Base-by-base conservation (phyloP, 2,329 filamentous ascomycete genomes). In the Phoma sp. region DNA sequence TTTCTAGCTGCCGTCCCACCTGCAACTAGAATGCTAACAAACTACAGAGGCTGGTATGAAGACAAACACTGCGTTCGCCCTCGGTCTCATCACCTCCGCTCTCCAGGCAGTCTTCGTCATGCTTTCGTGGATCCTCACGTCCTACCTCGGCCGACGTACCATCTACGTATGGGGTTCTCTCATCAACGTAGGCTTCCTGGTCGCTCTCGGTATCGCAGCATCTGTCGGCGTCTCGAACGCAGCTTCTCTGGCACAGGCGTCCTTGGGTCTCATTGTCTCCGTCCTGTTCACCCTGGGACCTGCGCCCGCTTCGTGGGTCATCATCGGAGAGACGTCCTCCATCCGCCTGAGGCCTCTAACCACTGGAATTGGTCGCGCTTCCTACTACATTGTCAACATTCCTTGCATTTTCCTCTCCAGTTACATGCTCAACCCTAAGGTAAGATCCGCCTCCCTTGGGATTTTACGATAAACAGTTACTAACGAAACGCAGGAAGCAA, bases 291-390 rank as follows among this genome's bases (percentile, higher is more conserved):
- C 81, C 37, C 72, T 86, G 15, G 85, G 84, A 62, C 85, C 84
- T 24, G 86, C 84, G 2, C 86, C 86, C 41, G 83, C 84, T 36
- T 88, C 86, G 9, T 89, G 83, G 81, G 83, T 85, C 74, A 86
- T 88, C 62, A 88, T 89, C 41, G 85, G 83, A 62, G 86, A 89
- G 73, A 88, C 86, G 2, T 87, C 86, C 0, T 77, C 86, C 45
- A 81, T 88, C 50, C 85, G 86, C 58, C 85, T 89, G 27, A 73
- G 86, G 43, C 84, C 86, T 41, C 75, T 88, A n/a, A 88, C 84
- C 3, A 88, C 86, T 22, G 86, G 85, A 72, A 74, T 88, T 44
- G 86, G 86, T 68, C 85, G 86, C 68, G 86, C 75, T 48, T 75
- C 79, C 12, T 89, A 89, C 79, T 88, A 89, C 74, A 64, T 86